These are phyloP conservation scores for Mycena leptocephala DNA, from an alignment of 768 basidiomycete genomes.

Conservation along the genomic window DNA sequence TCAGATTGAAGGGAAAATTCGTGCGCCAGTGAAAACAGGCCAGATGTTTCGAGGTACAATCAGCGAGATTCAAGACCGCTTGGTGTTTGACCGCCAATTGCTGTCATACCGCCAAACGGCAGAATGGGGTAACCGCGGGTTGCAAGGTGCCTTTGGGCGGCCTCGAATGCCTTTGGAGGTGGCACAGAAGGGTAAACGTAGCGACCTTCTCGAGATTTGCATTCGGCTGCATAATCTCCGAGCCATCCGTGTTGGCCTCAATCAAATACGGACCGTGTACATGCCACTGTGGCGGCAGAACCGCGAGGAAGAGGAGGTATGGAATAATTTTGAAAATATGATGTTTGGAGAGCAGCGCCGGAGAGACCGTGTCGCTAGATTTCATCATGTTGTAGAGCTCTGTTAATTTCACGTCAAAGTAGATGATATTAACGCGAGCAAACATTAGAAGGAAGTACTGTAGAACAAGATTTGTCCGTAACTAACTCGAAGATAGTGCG, in stretches of 20 bases:
- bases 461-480: background rate
- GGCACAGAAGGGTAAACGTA: background rate
- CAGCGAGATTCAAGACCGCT: conserved; percentile 21
- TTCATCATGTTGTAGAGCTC: background rate
- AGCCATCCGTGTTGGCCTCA: conserved; percentile 44
- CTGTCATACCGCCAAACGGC: conserved; percentile 51
- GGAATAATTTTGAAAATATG: conserved; percentile 47
- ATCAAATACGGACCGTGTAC: conserved; percentile 51
- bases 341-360: conserved; percentile 42
- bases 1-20: conserved; percentile 48
- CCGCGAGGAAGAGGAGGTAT: conserved; percentile 39
- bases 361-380: background rate
- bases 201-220: conserved; percentile 46
- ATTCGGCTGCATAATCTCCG: conserved; percentile 48
- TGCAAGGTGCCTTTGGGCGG: conserved; percentile 52
- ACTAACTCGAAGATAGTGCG: background rate
- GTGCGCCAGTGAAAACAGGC: conserved; percentile 45
- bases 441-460: background rate
- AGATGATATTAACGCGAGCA: background rate
- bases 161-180: conserved; percentile 47
- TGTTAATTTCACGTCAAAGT: background rate
- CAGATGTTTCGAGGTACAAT: conserved; percentile 6
- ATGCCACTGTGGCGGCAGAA: conserved; percentile 45
- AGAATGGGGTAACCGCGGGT: conserved; percentile 53
- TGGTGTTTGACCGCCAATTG: conserved; percentile 44